Conservation (phyloP, 371 early-diverging fungal species). For the Lichtheimia corymbifera region DNA sequence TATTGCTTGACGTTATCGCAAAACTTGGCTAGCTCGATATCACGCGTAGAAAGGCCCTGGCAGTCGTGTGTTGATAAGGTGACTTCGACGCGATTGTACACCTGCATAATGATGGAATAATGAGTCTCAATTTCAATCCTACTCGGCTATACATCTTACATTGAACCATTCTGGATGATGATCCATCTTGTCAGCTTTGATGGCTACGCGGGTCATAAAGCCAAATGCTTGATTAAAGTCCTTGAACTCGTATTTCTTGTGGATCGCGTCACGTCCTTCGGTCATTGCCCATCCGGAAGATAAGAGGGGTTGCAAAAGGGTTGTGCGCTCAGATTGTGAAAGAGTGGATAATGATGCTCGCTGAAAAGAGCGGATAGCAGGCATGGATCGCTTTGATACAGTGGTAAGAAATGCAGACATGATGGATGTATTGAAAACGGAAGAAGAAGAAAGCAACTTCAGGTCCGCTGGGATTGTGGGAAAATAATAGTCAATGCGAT, state of each 20-base stretch:
- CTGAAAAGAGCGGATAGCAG: neutral
- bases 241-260: slow-evolving; percentile 74
- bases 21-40: slow-evolving; percentile 79
- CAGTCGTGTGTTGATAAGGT: slow-evolving; percentile 91
- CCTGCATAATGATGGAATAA: slow-evolving; percentile 34
- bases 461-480: slow-evolving; percentile 7
- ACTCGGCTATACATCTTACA: slow-evolving; percentile 39
- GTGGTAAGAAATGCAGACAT: neutral
- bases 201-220: slow-evolving; percentile 92
- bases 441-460: neutral
- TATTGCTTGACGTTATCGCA: slow-evolving; percentile 46
- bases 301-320: slow-evolving; percentile 52
- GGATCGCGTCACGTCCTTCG: slow-evolving; percentile 78
- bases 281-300: slow-evolving; percentile 64
- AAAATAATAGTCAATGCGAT: neutral
- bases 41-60: slow-evolving; percentile 77
- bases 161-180: slow-evolving; percentile 97
- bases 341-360: slow-evolving; percentile 39
- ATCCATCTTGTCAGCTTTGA: slow-evolving; percentile 87
- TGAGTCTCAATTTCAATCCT: neutral
- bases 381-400: neutral
- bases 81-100: slow-evolving; percentile 89
- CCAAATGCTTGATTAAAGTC: slow-evolving; percentile 90
- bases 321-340: slow-evolving; percentile 51
- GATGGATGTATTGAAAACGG: neutral